Base-by-base conservation (phyloP, 139 green algal species). In the Protoeuglena noctilucae region DNA sequence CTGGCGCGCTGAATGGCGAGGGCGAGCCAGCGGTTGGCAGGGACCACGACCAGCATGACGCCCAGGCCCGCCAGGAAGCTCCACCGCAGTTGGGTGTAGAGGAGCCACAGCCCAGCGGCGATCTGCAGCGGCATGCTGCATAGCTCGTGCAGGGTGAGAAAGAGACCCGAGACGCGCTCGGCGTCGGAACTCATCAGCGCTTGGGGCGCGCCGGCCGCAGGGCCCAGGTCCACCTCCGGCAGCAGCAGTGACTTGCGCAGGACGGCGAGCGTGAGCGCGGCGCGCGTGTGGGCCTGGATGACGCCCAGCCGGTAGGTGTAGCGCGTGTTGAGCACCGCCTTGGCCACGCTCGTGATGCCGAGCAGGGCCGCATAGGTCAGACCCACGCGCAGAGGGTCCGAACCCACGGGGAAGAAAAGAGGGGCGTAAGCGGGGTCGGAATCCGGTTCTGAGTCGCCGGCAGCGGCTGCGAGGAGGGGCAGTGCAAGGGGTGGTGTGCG, bases 41-140 rank as follows among this genome's bases (percentile, higher is more conserved):
- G 86, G 3, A 95, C 75, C 5, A 95, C 70, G 19, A 75, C 39
- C 27, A 92, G 1, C 19, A 80, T 67, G 17, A 95, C 57, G 5
- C 47, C 54, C 22, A 95, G 65, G 4, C 86, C 86, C 1, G 77
- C 82, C 41, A 87, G 19, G 40, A 93, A 93, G 0, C 82, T 84
- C 17, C 28, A 14, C 9, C 31, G 12, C 25, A 80, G 80, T 76
- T 94, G 80, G 7, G 55, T 71, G 60, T 93, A 93, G 43, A 95
- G 74, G 52, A 95, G 71, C 49, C 62, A 78, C 41, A 95, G 75
- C 3, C 81, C 83, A 2, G 82, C 56, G 0, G 40, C 53, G 16
- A 94, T 82, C 70, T 94, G 83, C 18, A 83, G 40, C 6, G 84
- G 81, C 59, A 94, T 62, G 40, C 62, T 80, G 76, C 77, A 93